Percentiles rank a stretch among this genome's conserved stretches.
phyloP scores from a whole-genome alignment of 768 basidiomycete species.

The Cyclocybe cylindracea region DNA sequence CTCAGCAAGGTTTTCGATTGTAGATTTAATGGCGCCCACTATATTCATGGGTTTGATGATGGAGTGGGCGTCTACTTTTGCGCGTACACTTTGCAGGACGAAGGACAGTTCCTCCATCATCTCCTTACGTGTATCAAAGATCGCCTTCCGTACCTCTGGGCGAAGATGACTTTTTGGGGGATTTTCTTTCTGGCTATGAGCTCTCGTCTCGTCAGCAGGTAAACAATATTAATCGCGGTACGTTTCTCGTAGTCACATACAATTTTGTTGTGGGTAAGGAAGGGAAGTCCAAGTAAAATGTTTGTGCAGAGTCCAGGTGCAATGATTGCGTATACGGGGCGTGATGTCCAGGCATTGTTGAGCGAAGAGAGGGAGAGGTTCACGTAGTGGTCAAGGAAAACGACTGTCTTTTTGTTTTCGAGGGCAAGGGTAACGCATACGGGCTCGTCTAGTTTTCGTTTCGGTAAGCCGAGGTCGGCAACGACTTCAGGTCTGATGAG shows the following conservation, averaged over 20 bases:
- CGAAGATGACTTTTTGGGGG: not conserved
- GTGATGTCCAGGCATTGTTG: constrained; percentile 15
- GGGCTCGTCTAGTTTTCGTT: not conserved
- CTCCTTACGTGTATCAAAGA: not conserved
- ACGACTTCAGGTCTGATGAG: constrained; percentile 28
- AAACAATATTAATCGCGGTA: constrained; percentile 14
- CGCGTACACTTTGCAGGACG: no score
- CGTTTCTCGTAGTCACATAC: constrained; percentile 24
- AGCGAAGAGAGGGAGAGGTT: constrained; percentile 15
- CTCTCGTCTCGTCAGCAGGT: constrained; percentile 1
- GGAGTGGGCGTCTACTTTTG: not conserved
- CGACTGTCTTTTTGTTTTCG: not conserved
- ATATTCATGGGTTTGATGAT: not conserved
- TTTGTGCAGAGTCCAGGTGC: constrained; percentile 22
- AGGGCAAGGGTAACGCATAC: constrained; percentile 6
- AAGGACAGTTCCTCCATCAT: not conserved
- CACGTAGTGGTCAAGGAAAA: constrained; percentile 13
- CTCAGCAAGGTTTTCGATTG: no score
- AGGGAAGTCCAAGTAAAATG: constrained; percentile 35
- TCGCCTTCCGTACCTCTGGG: not conserved
- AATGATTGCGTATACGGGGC: constrained; percentile 19
- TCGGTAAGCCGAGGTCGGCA: constrained; percentile 5
- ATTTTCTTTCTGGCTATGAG: not conserved
- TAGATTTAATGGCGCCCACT: no score
- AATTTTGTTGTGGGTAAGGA: constrained; percentile 33